Evolutionary conservation across 306 rosid species (phyloP), one percentile per base, ranked within the genome.

Genomic region (Parietaria judaica): DNA sequence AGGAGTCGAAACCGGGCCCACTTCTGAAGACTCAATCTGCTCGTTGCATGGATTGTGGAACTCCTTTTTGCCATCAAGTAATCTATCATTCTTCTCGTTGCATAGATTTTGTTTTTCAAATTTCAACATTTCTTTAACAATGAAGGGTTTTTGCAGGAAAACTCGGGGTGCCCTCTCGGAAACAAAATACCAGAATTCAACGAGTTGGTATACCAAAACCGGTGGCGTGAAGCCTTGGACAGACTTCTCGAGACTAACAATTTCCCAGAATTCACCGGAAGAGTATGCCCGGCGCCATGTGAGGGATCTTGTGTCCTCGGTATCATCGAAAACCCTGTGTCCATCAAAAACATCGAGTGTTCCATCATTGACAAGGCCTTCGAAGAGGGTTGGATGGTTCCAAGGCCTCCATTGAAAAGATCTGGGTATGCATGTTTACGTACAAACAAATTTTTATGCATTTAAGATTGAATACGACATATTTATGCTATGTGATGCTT

Each of bases 21-120:
- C 99, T 94, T 64, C 54, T 94, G 70, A 86, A 82, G 66, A 94
- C 99, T 52, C 99, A 94, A 61, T 86, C 99, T 14, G 99, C 99
- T 45, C 97, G 99, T 49, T 94, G 99, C 84, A 94, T 94, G 99
- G 99, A 94, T 70, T 94, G 99, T 66, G 99, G 99, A 16, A 94
- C 99, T 66, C 99, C 99, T 55, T 91, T 91, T 78, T 94, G 99
- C 77, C 99, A 88, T 79, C 99, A 94, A 86, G 99, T 92, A 66
- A 65, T 64, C 12, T 14, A 6, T 13, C 13, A 45, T 11, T 57
- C 43, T 14, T 16, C 46, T 44, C 34, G 31, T 23, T 23, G 31
- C 31, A 23, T 23, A 23, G 31, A 23, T 51, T 51, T 53, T 60
- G 9, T 8, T 41, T 38, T 23, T 47, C 31, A 23, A 23, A 23